Evolutionary conservation across 2,329 filamentous ascomycete species (phyloP).

Genomic region (Simplicillium sp.): DNA sequence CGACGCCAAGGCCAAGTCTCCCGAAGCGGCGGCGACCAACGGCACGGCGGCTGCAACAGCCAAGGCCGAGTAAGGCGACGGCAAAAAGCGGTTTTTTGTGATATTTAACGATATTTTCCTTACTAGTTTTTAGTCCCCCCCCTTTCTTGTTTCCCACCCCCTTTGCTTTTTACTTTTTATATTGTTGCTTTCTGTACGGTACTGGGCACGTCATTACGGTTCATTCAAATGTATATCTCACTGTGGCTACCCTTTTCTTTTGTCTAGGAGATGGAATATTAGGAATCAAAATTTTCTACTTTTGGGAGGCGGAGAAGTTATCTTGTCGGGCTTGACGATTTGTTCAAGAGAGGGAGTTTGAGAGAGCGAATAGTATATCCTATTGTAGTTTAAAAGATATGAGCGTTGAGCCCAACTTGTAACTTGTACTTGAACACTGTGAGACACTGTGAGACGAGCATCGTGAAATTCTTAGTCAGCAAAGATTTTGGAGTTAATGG

Average conservation of each 20-base stretch:
- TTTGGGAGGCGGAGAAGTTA: conserved; percentile 4
- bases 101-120: conserved; percentile 3
- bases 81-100: conserved; percentile 1
- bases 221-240: conserved; percentile 8
- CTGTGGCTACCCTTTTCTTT: conserved; percentile 4
- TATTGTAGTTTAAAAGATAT: background rate
- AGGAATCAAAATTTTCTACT: conserved; percentile 1
- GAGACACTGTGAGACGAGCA: too few species aligned
- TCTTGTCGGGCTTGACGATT: conserved; percentile 1
- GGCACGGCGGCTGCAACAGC: conserved; percentile 24
- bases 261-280: background rate
- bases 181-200: background rate
- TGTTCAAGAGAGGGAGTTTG: background rate
- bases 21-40: conserved; percentile 38
- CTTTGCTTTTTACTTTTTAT: too few species aligned
- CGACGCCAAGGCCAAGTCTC: conserved; percentile 41
- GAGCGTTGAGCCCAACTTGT: conserved; percentile 1
- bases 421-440: too few species aligned
- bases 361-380: background rate
- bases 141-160: background rate
- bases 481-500: too few species aligned
- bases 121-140: background rate
- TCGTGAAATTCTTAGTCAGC: too few species aligned
- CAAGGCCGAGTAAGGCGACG: conserved; percentile 33
- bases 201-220: conserved; percentile 1